Conservation (phyloP, 2,329 filamentous ascomycete species). For the Xylariaceae sp. region DNA sequence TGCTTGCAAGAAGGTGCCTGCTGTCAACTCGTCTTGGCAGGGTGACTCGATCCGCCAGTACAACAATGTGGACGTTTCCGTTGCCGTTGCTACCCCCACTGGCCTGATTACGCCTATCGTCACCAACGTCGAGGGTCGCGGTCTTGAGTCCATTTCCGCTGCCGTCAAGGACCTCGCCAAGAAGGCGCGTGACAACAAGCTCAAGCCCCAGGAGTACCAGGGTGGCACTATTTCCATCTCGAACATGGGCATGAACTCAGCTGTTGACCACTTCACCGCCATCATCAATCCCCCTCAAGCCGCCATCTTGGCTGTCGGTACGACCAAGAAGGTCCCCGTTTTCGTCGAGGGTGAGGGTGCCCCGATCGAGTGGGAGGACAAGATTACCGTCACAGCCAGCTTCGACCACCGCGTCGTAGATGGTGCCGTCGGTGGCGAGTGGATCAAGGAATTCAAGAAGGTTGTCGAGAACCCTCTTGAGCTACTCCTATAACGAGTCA, state of each 20-base stretch:
- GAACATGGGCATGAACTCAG: constrained; percentile 99
- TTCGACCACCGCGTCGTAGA: constrained; percentile 99
- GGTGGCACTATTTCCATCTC: constrained; percentile 98
- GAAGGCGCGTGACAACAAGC: constrained; percentile 92
- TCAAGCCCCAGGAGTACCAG: constrained; percentile 99
- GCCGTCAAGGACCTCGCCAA: constrained; percentile 96
- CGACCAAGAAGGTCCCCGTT: constrained; percentile 89
- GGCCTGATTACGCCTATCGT: constrained; percentile 98
- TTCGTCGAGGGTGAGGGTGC: constrained; percentile 77
- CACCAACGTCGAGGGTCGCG: constrained; percentile 77
- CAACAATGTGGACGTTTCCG: constrained; percentile 88
- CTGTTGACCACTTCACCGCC: constrained; percentile 93
- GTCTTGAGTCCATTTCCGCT: constrained; percentile 79
- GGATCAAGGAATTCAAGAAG: constrained; percentile 96
- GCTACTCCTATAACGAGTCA: constrained; percentile 67
- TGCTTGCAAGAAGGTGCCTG: constrained; percentile 87
- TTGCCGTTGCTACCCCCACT: constrained; percentile 86
- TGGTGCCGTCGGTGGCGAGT: constrained; percentile 92
- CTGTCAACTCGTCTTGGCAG: constrained; percentile 94
- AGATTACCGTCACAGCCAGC: constrained; percentile 89
- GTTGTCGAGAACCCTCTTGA: constrained; percentile 95
- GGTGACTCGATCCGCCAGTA: constrained; percentile 87
- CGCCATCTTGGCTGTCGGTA: constrained; percentile 89
- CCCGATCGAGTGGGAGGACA: constrained; percentile 86
- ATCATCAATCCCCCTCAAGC: constrained; percentile 99